Evolutionary conservation across 129 eudicot genomes (phyloP).

Genomic region (Helianthus tuberosus): DNA sequence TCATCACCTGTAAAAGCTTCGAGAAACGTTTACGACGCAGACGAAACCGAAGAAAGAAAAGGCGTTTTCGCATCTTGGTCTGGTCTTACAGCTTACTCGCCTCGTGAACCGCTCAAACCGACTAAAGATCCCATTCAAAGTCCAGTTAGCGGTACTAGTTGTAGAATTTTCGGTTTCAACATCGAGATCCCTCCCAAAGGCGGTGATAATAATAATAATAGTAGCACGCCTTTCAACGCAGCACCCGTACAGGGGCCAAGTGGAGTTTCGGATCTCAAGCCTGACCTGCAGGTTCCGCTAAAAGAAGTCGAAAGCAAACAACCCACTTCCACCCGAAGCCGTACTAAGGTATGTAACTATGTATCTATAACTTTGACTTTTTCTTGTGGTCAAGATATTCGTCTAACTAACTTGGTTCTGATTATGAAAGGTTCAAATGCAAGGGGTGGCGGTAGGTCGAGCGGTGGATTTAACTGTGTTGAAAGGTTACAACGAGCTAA

Average conservation of each 20-base stretch:
- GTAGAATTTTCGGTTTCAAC: slow-evolving; percentile 81
- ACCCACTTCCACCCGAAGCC: slow-evolving; percentile 64
- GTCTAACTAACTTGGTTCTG: neutral
- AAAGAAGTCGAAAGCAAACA: slow-evolving; percentile 71
- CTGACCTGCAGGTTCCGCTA: slow-evolving; percentile 49
- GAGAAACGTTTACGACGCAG: slow-evolving; percentile 32
- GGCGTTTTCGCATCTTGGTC: slow-evolving; percentile 7
- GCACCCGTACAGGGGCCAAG: slow-evolving; percentile 33
- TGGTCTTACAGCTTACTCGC: slow-evolving; percentile 42
- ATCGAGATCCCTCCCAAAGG: slow-evolving; percentile 40
- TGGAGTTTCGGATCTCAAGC: slow-evolving; percentile 51
- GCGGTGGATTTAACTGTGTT: slow-evolving; percentile 83
- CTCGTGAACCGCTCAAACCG: slow-evolving; percentile 38
- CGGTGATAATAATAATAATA: neutral
- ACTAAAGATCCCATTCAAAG: slow-evolving; percentile 23
- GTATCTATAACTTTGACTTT: slow-evolving; percentile 7
- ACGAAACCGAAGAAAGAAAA: slow-evolving; percentile 36
- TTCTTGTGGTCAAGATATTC: neutral
- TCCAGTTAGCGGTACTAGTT: slow-evolving; percentile 38
- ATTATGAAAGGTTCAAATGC: slow-evolving; percentile 86
- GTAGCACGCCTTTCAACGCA: slow-evolving; percentile 26
- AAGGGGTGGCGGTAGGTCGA: slow-evolving; percentile 93
- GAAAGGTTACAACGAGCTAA: slow-evolving; percentile 75
- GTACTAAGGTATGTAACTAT: slow-evolving; percentile 71
- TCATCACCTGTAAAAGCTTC: slow-evolving; percentile 44